Evolutionary conservation across 1,284 basidiomycete species (phyloP).

Genomic region (Papiliotrema nemorosa): DNA sequence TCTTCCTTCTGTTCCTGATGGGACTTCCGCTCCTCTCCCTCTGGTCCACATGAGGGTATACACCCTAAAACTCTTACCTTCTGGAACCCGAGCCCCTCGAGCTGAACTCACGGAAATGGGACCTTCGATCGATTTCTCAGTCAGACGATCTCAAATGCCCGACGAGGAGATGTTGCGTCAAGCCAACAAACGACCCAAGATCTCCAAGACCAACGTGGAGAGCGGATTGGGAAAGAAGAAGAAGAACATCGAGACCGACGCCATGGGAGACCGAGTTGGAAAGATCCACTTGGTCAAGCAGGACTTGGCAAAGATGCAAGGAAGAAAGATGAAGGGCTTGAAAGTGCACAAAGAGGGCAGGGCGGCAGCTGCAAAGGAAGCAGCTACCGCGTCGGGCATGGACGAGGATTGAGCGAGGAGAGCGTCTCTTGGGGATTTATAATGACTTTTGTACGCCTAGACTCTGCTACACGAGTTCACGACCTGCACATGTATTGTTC

Average conservation of each 20-base stretch:
- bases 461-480: too few species aligned
- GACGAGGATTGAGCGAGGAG: neutral
- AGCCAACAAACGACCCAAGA: slow-evolving; percentile 78
- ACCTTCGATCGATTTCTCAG: slow-evolving; percentile 76
- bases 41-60: slow-evolving; percentile 86
- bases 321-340: slow-evolving; percentile 51
- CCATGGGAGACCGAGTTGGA: slow-evolving; percentile 95
- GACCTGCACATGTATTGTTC: neutral
- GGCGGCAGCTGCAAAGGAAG: slow-evolving; percentile 15
- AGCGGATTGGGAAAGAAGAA: slow-evolving; percentile 85
- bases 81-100: slow-evolving; percentile 68
- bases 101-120: slow-evolving; percentile 86
- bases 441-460: too few species aligned
- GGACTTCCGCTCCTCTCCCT: slow-evolving; percentile 56
- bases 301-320: slow-evolving; percentile 78
- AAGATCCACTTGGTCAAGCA: slow-evolving; percentile 86
- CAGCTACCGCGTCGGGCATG: slow-evolving; percentile 12
- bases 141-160: slow-evolving; percentile 71
- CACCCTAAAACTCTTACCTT: slow-evolving; percentile 68
- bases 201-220: slow-evolving; percentile 79
- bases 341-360: slow-evolving; percentile 31
- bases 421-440: neutral
- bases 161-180: slow-evolving; percentile 75
- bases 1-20: slow-evolving; percentile 47
- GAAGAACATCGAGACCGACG: slow-evolving; percentile 94